Percentiles rank a stretch among this genome's conserved stretches.
Conservation (phyloP, 768 basidiomycete genomes). For the Termitomyces sp. region DNA sequence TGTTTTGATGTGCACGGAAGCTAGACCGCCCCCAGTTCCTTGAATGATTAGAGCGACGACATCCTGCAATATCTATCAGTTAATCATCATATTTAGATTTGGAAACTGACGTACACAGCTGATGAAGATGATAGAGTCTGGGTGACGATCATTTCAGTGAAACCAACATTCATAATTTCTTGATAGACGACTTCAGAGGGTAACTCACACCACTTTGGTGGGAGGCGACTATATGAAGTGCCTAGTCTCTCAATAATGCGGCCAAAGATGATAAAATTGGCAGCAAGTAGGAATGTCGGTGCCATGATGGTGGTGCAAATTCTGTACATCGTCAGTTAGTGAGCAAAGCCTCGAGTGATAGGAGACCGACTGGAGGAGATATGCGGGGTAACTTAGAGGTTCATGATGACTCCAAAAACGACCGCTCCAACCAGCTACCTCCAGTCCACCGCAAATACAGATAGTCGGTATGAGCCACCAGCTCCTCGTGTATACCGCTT, state of each 20-base stretch:
- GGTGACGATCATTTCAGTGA: not conserved
- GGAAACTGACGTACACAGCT: constrained; percentile 25
- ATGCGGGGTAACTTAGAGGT: constrained; percentile 22
- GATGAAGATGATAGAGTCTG: constrained; percentile 38
- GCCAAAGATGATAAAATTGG: constrained; percentile 52
- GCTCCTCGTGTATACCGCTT: constrained; percentile 38
- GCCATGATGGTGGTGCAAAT: constrained; percentile 44
- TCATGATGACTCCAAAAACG: constrained; percentile 46
- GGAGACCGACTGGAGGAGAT: constrained; percentile 36
- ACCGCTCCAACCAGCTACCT: constrained; percentile 54
- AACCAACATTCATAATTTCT: not conserved
- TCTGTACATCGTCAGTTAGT: constrained; percentile 18
- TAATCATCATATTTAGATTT: not conserved
- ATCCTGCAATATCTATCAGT: constrained; percentile 30
- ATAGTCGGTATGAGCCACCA: constrained; percentile 55
- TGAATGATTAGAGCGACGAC: constrained; percentile 60
- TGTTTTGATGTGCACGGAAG: constrained; percentile 23
- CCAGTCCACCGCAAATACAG: constrained; percentile 42
- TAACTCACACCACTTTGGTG: constrained; percentile 34
- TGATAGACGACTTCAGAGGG: not conserved
- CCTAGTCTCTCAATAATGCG: constrained; percentile 42
- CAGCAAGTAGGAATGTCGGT: constrained; percentile 57
- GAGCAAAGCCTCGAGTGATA: not conserved
- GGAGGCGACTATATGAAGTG: constrained; percentile 44
- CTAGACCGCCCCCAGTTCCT: constrained; percentile 56